Evolutionary conservation across 306 rosid species (phyloP), one percentile per base, ranked within the genome.

Genomic region (Acacia melanoxylon): DNA sequence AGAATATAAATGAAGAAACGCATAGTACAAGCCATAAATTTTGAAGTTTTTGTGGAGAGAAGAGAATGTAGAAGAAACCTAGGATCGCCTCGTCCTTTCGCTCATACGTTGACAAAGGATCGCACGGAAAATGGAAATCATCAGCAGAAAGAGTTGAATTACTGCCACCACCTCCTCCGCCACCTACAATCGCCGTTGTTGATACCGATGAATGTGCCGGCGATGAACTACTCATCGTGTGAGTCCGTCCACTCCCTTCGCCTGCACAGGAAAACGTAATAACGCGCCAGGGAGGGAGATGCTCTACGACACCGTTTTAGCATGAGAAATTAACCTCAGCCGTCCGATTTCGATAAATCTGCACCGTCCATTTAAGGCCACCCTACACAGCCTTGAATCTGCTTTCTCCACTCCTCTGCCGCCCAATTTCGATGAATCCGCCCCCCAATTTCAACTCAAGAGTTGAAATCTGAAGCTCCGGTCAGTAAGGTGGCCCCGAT

Each of bases 121-220:
- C 92, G 19, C 79, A 20, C 9, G 94, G 89, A 67, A 91, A 82
- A 77, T 83, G 88, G 58, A 93, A 76, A 69, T 95, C 97, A 27
- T 95, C 99, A 0, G 76, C 49, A 16, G 98, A 87, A 80, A 88
- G 24, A 20, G 93, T 77, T 1, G 89, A 90, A 63, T 74, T 89
- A 85, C 90, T 80, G 73, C 82, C 45, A 27, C 90, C 78, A 1
- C 87, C 94, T 2, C 86, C 88, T 40, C 90, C 88, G 8, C 89
- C 94, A 29, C 98, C 97, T 0, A 75, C 87, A 24, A 89, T 86
- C 37, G 94, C 89, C 40, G 98, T 88, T 40, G 97, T 88, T 1
- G 98, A 94, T 19, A 88, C 70, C 35, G 95, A 93, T 31, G 98
- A 95, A 85, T 91, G 89, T 15, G 98, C 94, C 13, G 97, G 97